Conservation (phyloP, 495 filamentous ascomycete species). For the Parachaetomium inaequale region DNA sequence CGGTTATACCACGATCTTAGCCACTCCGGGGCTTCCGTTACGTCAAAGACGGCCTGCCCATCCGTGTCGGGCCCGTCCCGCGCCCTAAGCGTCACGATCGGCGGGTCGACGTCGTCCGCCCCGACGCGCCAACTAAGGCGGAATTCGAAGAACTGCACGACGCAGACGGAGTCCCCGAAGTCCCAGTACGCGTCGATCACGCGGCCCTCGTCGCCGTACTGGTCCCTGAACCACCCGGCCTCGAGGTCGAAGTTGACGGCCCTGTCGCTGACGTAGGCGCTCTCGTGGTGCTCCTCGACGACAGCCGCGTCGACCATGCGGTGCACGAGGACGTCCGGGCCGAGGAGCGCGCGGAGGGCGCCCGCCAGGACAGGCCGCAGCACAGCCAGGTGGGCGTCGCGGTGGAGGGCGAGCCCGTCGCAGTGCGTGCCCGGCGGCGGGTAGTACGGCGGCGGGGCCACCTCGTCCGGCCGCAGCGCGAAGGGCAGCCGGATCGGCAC, state of each 20-base stretch:
- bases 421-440: neutral
- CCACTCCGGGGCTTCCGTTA: neutral
- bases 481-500: neutral
- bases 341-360: neutral
- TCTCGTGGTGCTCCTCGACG: neutral
- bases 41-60: neutral
- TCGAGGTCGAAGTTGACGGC: neutral
- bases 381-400: neutral
- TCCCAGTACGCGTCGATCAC: neutral
- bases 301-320: neutral
- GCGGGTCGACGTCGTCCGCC: neutral
- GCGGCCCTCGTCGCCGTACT: neutral
- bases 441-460: slow-evolving; percentile 1
- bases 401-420: neutral
- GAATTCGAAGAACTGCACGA: slow-evolving; percentile 2
- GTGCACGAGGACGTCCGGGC: neutral
- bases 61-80: neutral
- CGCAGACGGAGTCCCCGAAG: neutral
- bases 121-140: neutral
- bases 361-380: neutral
- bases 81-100: neutral
- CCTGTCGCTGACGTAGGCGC: neutral
- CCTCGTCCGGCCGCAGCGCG: neutral
- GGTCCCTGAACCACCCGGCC: neutral
- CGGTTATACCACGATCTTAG: neutral